Base-by-base conservation (phyloP, 75 land plant species). In the Pseudotsuga menziesii region DNA sequence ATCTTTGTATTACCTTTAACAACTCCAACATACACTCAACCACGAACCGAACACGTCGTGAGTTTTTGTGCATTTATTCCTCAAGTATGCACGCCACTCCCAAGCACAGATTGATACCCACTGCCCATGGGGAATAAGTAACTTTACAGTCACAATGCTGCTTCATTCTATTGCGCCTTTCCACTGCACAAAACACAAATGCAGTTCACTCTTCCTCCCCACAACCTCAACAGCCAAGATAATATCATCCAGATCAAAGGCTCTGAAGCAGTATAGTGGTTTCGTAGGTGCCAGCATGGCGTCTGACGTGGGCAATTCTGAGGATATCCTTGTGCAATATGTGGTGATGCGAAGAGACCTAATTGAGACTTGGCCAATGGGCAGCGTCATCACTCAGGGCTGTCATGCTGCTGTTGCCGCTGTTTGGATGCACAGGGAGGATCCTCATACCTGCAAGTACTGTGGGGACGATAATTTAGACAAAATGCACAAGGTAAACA, bases 391-490 rank as follows among this genome's bases (percentile, higher is more conserved):
- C 12, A 81, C 99, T 9, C 97, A 96, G 80, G 99, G 95, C 5
- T 96, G 99, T 78, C 99, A 96, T 83, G 99, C 97, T 61, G 78
- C 97, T 22, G 97, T 96, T 36, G 88, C 89, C 41, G 99, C 99
- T 44, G 63, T 94, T 55, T 92, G 97, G 94, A 60, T 78, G 13
- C 72, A 87, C 78, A 86, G 76, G 52, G 97, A 94, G 32, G 89
- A 94, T 73, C 86, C 87, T 11, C 77, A 78, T 77, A 90, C 97
- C 16, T 56, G 44, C 52, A 75, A 83, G 23, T 96, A 94, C 82
- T 92, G 94, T 74, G 64, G 82, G 26, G 80, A 61, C 9, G 56
- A 76, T 17, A 94, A 94, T 41, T 73, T 96, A 11, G 89, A 94
- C 66, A 71, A 61, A 60, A 94, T 96, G 99, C 93, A 95, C 70